Evolutionary conservation across 1,139 yeast species (phyloP), one percentile per base, ranked within the genome.

Genomic region (Geotrichum aggregatum): DNA sequence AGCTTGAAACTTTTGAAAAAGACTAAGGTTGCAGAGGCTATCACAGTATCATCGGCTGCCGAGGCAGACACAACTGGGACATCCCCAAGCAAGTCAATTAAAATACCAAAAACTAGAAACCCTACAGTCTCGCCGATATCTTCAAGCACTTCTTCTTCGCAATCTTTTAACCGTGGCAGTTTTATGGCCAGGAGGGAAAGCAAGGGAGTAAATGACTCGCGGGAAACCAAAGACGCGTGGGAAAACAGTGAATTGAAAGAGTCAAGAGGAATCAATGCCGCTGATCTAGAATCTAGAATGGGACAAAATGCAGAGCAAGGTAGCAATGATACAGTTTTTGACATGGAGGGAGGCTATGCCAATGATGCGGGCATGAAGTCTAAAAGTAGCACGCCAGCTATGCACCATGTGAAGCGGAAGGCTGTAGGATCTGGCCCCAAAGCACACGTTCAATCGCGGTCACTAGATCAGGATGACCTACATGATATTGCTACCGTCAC

Each of bases 381-480:
- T 11, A 18, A 40, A 33, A 47, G 28, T n/a, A 10, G 13, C 11
- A 22, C 18, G 7, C 26, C 47, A 5, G n/a, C 38, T 26, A 31
- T 40, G 14, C 48, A 39, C 10, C 44, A 26, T n/a, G 47, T 49
- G 2, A 43, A 43, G 26, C 47, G 53, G 18, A 50, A 50, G 35
- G 50, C 53, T 5, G 53, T 50, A 33, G 50, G 53, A 4, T 45
- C 50, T 8, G 49, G 49, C 8, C 38, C 44, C 3, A 28, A 3
- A 14, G 30, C 16, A n/a, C 47, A 30, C 24, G 4, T 19, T 11
- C 38, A 31, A 30, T 2, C 38, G 6, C 14, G 21, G 16, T 18
- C 30, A 13, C 14, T 19, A 10, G 30, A 31, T 19, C 11, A 16
- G 10, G 16, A 14, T 16, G 45, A n/a, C 11, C 2, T 13, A 3